Percentiles rank a stretch among this genome's conserved stretches.
These are phyloP conservation scores for Trichoderma sp. DNA, from an alignment of 2,329 filamentous ascomycete genomes.

Conservation along the genomic window DNA sequence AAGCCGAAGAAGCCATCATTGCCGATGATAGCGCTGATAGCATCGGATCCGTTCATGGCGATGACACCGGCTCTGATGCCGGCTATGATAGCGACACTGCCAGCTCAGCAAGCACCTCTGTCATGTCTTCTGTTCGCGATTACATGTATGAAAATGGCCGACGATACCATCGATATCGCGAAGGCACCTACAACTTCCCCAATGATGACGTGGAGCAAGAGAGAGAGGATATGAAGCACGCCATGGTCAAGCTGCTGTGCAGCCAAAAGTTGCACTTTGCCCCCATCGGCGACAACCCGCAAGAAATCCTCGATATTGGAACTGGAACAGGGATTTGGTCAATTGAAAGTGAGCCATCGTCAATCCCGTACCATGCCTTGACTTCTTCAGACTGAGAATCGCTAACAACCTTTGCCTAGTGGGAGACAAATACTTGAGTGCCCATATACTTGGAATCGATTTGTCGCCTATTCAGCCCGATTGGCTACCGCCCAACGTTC, in stretches of 20 bases:
- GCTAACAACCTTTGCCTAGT: constrained; percentile 41
- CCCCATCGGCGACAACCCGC: constrained; percentile 52
- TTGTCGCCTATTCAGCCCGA: constrained; percentile 55
- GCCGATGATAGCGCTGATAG: constrained; percentile 40
- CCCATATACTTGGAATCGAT: constrained; percentile 51
- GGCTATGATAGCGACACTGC: constrained; percentile 46
- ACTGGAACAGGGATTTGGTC: constrained; percentile 65
- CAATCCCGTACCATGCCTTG: not conserved
- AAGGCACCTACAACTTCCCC: constrained; percentile 60
- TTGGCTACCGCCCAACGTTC: constrained; percentile 59
- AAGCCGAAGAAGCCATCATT: constrained; percentile 45
- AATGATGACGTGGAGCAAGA: constrained; percentile 65
- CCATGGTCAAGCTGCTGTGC: constrained; percentile 54
- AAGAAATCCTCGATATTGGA: constrained; percentile 60
- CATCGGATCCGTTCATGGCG: constrained; percentile 26
- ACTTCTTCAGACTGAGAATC: not conserved
- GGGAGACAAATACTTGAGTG: constrained; percentile 50
- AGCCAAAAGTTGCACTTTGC: constrained; percentile 56
- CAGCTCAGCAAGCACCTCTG: constrained; percentile 45
- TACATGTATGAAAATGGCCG: constrained; percentile 62
- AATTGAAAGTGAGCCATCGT: constrained; percentile 52
- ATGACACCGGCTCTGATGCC: constrained; percentile 39
- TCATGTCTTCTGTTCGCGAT: constrained; percentile 50
- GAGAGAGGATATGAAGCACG: constrained; percentile 60
- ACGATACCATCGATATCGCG: constrained; percentile 60